Evolutionary conservation across 495 filamentous ascomycete species (phyloP), one percentile per base, ranked within the genome.

Genomic region (Lasiosphaeria ovina): DNA sequence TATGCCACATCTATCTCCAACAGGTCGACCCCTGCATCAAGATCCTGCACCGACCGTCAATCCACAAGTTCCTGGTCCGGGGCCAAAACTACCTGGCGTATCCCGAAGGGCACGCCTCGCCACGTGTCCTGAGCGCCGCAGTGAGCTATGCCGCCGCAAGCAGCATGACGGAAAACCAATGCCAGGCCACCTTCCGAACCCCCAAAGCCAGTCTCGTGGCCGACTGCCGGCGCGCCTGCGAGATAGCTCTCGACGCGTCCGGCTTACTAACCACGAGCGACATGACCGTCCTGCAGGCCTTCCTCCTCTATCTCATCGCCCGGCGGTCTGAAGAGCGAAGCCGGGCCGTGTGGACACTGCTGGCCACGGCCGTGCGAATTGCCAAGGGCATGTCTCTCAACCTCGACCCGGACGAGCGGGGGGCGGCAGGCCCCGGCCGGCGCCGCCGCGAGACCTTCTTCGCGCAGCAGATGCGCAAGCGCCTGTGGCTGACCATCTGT

Each of bases 1-100:
- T 47, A 11, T 47, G 44, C 12, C 44, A 47, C 12, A n/a, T 47
- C 11, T 47, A 47, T 47, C 44, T 47, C 44, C 44, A 47, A 47
- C 44, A 47, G 12, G 44, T 47, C 12, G 44, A 47, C 5, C 44
- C 44, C 44, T 14, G 12, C 12, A 14, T 47, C 44, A 47, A 47
- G 11, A 47, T 47, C 11, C 44, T 47, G 12, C 44, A 47, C 5
- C 44, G 44, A 5, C 44, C 44, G 12, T 47, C 44, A 47, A 14
- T 47, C 12, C 5, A n/a, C 44, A 47, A 47, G 8, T 47, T 47
- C 44, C 12, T 47, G 44, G 12, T 47, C 44, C 44, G 12, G 7
- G 44, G 44, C 1, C 12, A n/a, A 14, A n/a, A n/a, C 44, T 47
- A 47, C 44, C 11, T 47, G 8, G 44, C 12, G 16, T 47, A 47